Evolutionary conservation across 2,329 filamentous ascomycete genomes (phyloP).

Genomic region (Paecilomyces sp.): DNA sequence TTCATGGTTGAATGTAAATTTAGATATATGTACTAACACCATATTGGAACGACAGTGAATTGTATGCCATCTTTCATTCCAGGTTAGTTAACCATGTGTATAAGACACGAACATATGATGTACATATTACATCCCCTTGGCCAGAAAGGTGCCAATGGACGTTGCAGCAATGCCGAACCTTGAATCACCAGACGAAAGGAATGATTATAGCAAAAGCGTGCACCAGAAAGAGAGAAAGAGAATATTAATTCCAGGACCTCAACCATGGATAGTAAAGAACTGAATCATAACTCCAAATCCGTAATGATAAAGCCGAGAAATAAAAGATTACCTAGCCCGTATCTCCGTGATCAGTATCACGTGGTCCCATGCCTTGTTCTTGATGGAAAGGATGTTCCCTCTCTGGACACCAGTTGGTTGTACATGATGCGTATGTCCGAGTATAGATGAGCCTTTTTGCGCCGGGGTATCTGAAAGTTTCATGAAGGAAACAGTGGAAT

Average conservation of each 20-base stretch:
- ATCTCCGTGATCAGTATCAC: not conserved
- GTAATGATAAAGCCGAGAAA: not conserved
- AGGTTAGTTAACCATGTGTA: not conserved
- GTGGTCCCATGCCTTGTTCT: not conserved
- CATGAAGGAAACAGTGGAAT: not conserved
- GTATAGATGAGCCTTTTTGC: not conserved
- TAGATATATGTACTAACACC: not conserved
- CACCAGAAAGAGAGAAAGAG: not conserved
- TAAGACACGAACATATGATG: not conserved
- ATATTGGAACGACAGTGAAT: not conserved
- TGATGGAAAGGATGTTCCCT: not conserved
- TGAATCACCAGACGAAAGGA: not conserved
- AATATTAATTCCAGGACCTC: not conserved
- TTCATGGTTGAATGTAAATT: not conserved
- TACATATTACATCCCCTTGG: not conserved
- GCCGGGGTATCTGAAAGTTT: not conserved
- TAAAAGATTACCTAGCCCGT: not conserved
- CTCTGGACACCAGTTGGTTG: not conserved
- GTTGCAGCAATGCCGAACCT: not conserved
- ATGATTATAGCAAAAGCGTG: not conserved
- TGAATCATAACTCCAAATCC: not conserved
- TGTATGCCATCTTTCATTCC: not conserved
- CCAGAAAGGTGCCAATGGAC: not conserved
- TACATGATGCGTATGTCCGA: not conserved
- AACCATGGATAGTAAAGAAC: not conserved